Evolutionary conservation across 139 green algal species (phyloP).

Genomic region (Spirogloea muscicola): DNA sequence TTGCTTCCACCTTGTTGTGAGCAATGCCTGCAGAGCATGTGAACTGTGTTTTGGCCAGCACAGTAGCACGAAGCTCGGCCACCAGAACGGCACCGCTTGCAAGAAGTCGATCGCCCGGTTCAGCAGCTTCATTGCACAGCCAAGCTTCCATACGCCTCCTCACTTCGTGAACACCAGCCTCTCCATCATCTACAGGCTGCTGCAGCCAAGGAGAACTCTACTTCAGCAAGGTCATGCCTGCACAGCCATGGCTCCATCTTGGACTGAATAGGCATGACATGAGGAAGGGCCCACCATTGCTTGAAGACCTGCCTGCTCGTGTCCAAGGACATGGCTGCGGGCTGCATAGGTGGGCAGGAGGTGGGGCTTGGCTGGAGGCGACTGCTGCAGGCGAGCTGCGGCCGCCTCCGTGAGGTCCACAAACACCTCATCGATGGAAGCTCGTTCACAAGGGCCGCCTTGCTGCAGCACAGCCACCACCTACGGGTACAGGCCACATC

Average conservation of each 20-base stretch:
- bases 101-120: constrained; percentile 56
- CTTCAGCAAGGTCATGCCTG: not conserved
- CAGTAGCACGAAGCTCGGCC: constrained; percentile 57
- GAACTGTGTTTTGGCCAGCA: constrained; percentile 67
- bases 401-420: constrained; percentile 69
- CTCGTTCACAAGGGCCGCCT: constrained; percentile 58
- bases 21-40: constrained; percentile 69
- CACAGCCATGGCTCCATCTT: not conserved
- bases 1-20: constrained; percentile 75
- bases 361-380: constrained; percentile 8
- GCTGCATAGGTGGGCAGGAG: constrained; percentile 2
- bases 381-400: constrained; percentile 35
- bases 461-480: constrained; percentile 58
- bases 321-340: constrained; percentile 14
- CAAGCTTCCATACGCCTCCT: not conserved
- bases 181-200: not conserved
- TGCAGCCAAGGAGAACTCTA: not conserved
- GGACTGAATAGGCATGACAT: not conserved
- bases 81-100: constrained; percentile 58
- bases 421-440: constrained; percentile 80
- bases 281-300: not conserved
- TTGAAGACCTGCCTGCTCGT: not conserved
- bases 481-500: constrained; percentile 20
- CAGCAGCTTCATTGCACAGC: not conserved
- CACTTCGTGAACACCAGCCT: not conserved